A percentile compares a stretch with the other conserved stretches of the same genome.
These are phyloP conservation scores for Neoscytalidium dimidiatum DNA, from an alignment of 2,329 filamentous ascomycete genomes.

Conservation along the genomic window DNA sequence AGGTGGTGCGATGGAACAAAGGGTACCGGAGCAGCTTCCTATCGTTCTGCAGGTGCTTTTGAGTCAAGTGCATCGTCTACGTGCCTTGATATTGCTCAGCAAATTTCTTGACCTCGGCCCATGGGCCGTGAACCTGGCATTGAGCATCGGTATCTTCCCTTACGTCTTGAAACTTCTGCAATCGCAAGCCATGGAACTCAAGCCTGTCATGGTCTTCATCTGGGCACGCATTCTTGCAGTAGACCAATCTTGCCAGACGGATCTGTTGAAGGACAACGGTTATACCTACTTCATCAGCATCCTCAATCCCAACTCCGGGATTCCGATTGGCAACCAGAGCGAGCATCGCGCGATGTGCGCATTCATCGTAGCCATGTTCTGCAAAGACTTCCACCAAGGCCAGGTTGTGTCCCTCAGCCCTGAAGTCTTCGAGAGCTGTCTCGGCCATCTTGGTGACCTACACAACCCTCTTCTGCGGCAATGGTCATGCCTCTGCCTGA, in stretches of 20 bases:
- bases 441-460: slow-evolving; percentile 79
- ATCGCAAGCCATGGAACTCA: slow-evolving; percentile 90
- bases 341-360: slow-evolving; percentile 99
- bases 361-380: slow-evolving; percentile 96
- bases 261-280: slow-evolving; percentile 93
- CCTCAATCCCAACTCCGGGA: slow-evolving; percentile 75
- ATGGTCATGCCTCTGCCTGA: slow-evolving; percentile 94
- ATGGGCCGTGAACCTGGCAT: slow-evolving; percentile 96
- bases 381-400: slow-evolving; percentile 89
- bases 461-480: slow-evolving; percentile 88
- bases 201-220: slow-evolving; percentile 99
- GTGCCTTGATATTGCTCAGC: slow-evolving; percentile 86
- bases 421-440: slow-evolving; percentile 85
- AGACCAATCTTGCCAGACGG: slow-evolving; percentile 88
- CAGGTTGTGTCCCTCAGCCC: slow-evolving; percentile 89
- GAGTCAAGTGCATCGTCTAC: slow-evolving; percentile 89
- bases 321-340: slow-evolving; percentile 76
- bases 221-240: slow-evolving; percentile 96
- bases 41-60: slow-evolving; percentile 94
- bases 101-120: slow-evolving; percentile 94
- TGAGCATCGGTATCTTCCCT: slow-evolving; percentile 97
- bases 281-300: slow-evolving; percentile 97
- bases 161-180: slow-evolving; percentile 97
- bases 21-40: slow-evolving; percentile 89
- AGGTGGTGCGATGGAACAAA: slow-evolving; percentile 80